phyloP scores from a whole-genome alignment of 176 grass and related monocot genomes.

The Oryza australiensis region DNA sequence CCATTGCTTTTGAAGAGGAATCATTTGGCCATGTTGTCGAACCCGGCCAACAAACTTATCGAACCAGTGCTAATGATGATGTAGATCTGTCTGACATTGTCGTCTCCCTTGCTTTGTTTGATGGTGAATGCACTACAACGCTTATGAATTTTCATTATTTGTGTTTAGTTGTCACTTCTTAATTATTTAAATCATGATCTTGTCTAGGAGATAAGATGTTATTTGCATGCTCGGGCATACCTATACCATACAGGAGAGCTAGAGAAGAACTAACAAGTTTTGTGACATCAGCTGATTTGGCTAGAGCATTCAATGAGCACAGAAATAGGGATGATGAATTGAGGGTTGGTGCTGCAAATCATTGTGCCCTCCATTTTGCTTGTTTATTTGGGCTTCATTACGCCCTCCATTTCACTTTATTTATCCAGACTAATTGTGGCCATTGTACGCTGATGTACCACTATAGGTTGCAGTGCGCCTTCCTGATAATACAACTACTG shows the following conservation, averaged over 20 bases:
- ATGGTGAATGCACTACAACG: not conserved
- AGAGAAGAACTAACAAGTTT: not conserved
- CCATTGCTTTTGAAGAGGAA: not conserved
- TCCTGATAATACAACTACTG: not conserved
- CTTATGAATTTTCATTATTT: slow-evolving; percentile 15
- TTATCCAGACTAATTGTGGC: not conserved
- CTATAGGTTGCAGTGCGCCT: not conserved
- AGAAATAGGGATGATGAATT: not conserved
- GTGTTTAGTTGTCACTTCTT: not conserved
- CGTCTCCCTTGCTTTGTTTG: not conserved
- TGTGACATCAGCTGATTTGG: not conserved
- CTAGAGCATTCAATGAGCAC: not conserved
- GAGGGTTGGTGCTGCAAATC: not conserved
- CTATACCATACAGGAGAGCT: not conserved
- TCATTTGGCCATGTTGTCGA: not conserved
- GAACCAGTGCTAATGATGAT: too few relatives aligned
- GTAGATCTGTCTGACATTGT: not conserved
- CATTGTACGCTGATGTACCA: not conserved
- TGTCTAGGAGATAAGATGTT: slow-evolving; percentile 25
- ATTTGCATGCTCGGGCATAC: slow-evolving; percentile 30
- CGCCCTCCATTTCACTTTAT: not conserved
- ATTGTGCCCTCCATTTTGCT: not conserved
- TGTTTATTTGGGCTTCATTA: too few relatives aligned
- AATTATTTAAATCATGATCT: not conserved
- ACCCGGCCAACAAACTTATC: not conserved